Evolutionary conservation across 2,329 filamentous ascomycete genomes (phyloP), one percentile per base, ranked within the genome.

Genomic region (Fusarium virguliforme): DNA sequence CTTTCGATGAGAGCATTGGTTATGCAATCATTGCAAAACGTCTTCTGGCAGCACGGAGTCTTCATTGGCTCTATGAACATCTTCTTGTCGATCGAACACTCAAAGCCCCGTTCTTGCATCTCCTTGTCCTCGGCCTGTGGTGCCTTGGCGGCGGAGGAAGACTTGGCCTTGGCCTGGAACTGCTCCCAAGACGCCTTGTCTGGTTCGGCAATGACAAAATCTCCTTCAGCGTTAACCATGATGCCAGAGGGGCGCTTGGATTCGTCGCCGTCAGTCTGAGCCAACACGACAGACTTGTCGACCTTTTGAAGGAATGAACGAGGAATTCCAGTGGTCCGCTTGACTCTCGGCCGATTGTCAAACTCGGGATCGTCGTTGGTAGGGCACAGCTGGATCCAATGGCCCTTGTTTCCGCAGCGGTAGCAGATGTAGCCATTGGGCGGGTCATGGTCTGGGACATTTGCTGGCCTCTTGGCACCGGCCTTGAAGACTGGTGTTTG

Each of bases 1-100:
- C 92, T 96, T 86, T 98, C 95, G 84, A 98, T 95, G 83, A 99
- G 91, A 83, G 95, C 94, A 89, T 97, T 97, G 81, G 96, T 97
- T 84, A 99, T 98, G 92, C 96, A 99, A 82, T 98, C 94, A 89
- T 96, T 96, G 88, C 96, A 99, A 87, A 97, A 99, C 80, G 95
- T 98, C 89, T 93, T 97, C 85, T 93, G 90, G 87, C 96, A 99
- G 89, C 96, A 99, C 74, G 96, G 95, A 79, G 96, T 98, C 89
- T 97, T 97, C 88, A 97, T 96, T 88, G 96, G 95, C 82, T 98
- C 94, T 90, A 97, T 91, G 85, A 98, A 98, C 89, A 97, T 92
- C 83, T 94, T 95, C 85, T 97, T 97, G 90, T 98, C 96, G 87
- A 98, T 92, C 73, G 94, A 89, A 86, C 96, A 99, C 83, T 96